Base-by-base conservation (phyloP, 139 green algal species). In the Marvania coccoides region DNA sequence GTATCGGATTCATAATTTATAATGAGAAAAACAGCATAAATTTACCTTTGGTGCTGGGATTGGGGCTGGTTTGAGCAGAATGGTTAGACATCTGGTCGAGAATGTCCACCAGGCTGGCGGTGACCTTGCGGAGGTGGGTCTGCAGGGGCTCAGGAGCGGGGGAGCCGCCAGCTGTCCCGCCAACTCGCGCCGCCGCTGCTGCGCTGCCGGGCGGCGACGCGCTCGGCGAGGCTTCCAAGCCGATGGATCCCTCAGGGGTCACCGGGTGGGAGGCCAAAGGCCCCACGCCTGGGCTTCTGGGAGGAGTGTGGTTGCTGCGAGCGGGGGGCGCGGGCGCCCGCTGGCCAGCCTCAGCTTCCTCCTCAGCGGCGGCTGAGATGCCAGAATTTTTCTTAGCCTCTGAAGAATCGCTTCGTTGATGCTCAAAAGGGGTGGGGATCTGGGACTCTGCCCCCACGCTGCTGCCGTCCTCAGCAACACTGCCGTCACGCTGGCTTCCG, bases 91-190 rank as follows among this genome's bases (percentile, higher is more conserved):
- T 65, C 3, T 63, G 31, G 24, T 73, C 57, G 30, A 73, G n/a
- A 10, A 73, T 67, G 9, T 73, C 67, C 9, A 68, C 40, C 23
- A 73, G 31, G 39, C 34, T 55, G 29, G 61, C 36, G 19, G 69
- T 75, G 28, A 75, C 35, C 10, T 54, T 53, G 34, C 59, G 58
- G 3, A 74, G 29, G 30, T 74, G 67, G 6, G 30, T 23, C 19
- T 47, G 36, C 14, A 54, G 37, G 19, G 19, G 19, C 42, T 19
- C 42, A 51, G 42, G 19, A 51, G 19, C 42, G 19, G 42, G 42
- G 42, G 42, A 51, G 42, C 19, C 42, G 42, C 42, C 42, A 51
- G 42, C 42, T 51, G 42, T 19, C n/a, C n/a, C n/a, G n/a, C n/a
- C n/a, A n/a, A 34, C 55, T 28, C 8, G 23, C 13, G 31, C 58